A percentile compares a stretch with the other conserved stretches of the same genome.
Conservation (phyloP, 768 basidiomycete genomes). For the Lentinula raphanica region DNA sequence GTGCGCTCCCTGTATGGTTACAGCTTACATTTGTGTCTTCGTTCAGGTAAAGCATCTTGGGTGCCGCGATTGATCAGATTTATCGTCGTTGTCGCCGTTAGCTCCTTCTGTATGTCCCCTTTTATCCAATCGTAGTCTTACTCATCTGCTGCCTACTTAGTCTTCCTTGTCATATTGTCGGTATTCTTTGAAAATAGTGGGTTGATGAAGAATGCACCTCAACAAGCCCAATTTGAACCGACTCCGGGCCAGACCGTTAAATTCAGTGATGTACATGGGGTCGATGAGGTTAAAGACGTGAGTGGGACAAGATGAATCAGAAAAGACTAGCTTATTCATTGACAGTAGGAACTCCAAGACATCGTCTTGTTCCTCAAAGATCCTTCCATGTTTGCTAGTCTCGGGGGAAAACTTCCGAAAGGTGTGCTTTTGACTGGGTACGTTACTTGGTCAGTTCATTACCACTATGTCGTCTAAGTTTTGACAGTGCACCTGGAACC, state of each 20-base stretch:
- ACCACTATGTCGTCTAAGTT: not conserved
- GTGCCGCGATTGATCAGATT: constrained; percentile 60
- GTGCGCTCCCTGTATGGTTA: not conserved
- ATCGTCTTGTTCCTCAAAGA: constrained; percentile 94
- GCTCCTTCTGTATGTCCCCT: constrained; percentile 60
- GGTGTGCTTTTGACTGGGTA: constrained; percentile 86
- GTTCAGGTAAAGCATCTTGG: constrained; percentile 63
- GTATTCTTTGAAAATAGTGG: constrained; percentile 92
- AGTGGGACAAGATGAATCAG: constrained; percentile 11
- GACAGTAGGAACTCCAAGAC: constrained; percentile 78
- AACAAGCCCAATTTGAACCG: constrained; percentile 79
- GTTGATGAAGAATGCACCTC: constrained; percentile 82
- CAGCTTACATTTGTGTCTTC: constrained; percentile 4
- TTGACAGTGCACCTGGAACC: constrained; percentile 70
- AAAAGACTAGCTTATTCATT: constrained; percentile 2
- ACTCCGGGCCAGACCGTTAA: constrained; percentile 75
- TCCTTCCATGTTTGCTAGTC: constrained; percentile 80
- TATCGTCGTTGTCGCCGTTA: constrained; percentile 47
- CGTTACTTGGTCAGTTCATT: constrained; percentile 9
- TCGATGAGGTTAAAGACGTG: constrained; percentile 94
- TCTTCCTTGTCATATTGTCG: constrained; percentile 80
- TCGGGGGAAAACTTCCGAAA: constrained; percentile 93
- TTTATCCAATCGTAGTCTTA: not conserved
- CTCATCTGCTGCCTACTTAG: too few relatives aligned
- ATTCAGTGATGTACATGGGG: constrained; percentile 94